phyloP scores from a whole-genome alignment of 2,329 filamentous ascomycete genomes.

The Hymenoscyphus albidus region DNA sequence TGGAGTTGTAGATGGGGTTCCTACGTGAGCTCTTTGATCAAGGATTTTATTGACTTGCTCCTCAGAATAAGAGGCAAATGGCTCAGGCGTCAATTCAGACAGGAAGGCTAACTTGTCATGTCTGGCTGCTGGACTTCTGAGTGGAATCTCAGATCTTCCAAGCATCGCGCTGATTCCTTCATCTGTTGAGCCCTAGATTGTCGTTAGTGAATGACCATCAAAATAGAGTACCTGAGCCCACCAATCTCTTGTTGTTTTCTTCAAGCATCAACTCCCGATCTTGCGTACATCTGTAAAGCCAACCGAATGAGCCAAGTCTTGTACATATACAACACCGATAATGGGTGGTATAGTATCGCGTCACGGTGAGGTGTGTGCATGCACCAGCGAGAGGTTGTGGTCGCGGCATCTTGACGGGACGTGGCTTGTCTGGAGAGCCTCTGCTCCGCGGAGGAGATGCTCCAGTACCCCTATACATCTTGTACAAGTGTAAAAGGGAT shows the following conservation, averaged over 20 bases:
- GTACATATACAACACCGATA: slow-evolving; percentile 57
- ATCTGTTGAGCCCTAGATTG: slow-evolving; percentile 26
- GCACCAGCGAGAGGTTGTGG: slow-evolving; percentile 14
- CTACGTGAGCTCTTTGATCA: slow-evolving; percentile 48
- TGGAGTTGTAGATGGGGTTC: slow-evolving; percentile 18
- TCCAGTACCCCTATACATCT: too few species aligned
- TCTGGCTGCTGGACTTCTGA: slow-evolving; percentile 26
- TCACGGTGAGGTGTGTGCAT: slow-evolving; percentile 68
- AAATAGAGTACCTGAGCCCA: background rate
- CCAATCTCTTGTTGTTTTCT: slow-evolving; percentile 34
- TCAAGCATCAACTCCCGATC: slow-evolving; percentile 50
- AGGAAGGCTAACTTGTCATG: slow-evolving; percentile 27
- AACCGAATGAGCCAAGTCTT: slow-evolving; percentile 56
- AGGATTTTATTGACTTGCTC: slow-evolving; percentile 47
- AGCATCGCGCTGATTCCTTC: slow-evolving; percentile 25
- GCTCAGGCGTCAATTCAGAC: slow-evolving; percentile 41
- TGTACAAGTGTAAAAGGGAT: background rate
- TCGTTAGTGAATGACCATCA: slow-evolving; percentile 15
- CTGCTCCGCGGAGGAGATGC: background rate
- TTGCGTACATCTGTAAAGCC: slow-evolving; percentile 70
- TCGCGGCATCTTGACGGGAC: background rate
- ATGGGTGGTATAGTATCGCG: slow-evolving; percentile 55
- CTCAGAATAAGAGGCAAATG: slow-evolving; percentile 44
- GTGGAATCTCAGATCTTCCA: slow-evolving; percentile 19
- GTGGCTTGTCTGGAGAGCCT: background rate